phyloP scores from a whole-genome alignment of 345 rosid genomes.

The Boechera divaricarpa region DNA sequence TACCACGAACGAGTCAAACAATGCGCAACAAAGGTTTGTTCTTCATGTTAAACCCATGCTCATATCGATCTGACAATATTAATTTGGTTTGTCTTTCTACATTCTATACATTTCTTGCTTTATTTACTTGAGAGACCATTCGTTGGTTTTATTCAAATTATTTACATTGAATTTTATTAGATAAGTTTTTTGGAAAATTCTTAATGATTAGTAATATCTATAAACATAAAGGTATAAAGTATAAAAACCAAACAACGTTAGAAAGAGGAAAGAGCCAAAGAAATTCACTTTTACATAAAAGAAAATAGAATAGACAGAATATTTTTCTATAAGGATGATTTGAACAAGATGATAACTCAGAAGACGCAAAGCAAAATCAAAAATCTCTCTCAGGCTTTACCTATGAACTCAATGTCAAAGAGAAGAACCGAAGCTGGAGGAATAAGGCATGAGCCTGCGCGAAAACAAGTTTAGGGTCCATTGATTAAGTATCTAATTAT shows the following conservation, averaged over 20 bases:
- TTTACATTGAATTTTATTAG: no score
- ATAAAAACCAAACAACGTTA: background rate
- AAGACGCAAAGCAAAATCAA: slow-evolving; percentile 2
- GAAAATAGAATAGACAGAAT: background rate
- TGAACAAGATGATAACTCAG: slow-evolving; percentile 6
- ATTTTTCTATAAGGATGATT: background rate
- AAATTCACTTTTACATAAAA: background rate
- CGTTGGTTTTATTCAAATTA: no score
- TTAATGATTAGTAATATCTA: no score
- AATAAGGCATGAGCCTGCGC: slow-evolving; percentile 83
- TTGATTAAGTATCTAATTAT: background rate
- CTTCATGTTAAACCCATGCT: no score
- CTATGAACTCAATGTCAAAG: slow-evolving; percentile 83
- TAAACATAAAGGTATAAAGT: no score
- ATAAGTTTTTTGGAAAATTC: no score
- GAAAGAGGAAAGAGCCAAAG: background rate
- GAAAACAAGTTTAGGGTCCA: background rate
- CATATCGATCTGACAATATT: no score
- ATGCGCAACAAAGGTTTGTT: no score
- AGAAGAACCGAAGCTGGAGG: slow-evolving; percentile 87
- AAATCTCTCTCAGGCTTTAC: slow-evolving; percentile 59
- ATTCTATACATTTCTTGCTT: no score
- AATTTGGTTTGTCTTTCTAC: no score
- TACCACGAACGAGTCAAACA: no score
- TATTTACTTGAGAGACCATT: no score